phyloP scores from a whole-genome alignment of 768 basidiomycete species.

The Rhizopogon roseolus region DNA sequence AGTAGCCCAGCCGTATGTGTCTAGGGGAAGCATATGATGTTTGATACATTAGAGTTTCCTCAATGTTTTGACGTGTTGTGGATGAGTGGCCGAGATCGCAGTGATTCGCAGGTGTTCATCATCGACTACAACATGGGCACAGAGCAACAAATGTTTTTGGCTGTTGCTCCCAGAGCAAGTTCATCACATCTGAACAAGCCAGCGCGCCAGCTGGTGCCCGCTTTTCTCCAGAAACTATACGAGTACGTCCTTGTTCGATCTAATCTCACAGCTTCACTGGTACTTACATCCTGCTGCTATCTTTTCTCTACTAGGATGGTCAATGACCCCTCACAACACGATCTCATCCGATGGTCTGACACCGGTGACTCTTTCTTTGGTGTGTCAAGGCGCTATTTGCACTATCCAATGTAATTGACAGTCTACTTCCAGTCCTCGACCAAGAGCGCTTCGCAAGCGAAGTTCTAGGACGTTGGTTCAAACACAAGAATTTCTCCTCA shows the following conservation, averaged over 20 bases:
- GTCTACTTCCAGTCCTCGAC: conserved; percentile 63
- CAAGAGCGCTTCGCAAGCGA: conserved; percentile 88
- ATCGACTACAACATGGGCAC: conserved; percentile 31
- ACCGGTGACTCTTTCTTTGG: conserved; percentile 92
- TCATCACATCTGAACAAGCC: conserved; percentile 40
- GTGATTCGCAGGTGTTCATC: too few relatives aligned
- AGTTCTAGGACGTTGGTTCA: conserved; percentile 92
- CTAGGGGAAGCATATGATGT: too few relatives aligned
- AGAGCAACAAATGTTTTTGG: conserved; percentile 55
- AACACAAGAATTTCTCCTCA: conserved; percentile 94
- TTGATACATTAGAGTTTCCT: not conserved
- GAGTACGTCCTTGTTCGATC: conserved; percentile 51
- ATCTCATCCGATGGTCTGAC: conserved; percentile 89
- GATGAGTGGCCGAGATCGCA: not conserved
- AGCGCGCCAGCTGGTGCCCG: conserved; percentile 58
- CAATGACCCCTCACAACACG: conserved; percentile 74
- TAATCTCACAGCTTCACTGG: conserved; percentile 4
- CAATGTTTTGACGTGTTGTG: not conserved
- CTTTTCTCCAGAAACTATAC: conserved; percentile 90
- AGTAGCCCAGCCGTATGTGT: too few relatives aligned
- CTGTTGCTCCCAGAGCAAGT: conserved; percentile 37
- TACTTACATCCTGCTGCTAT: conserved; percentile 5
- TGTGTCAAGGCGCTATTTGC: conserved; percentile 25
- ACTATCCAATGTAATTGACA: not conserved
- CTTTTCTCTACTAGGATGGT: conserved; percentile 65